phyloP scores from a whole-genome alignment of 495 filamentous ascomycete species.

The Aspergillus bridgeri region DNA sequence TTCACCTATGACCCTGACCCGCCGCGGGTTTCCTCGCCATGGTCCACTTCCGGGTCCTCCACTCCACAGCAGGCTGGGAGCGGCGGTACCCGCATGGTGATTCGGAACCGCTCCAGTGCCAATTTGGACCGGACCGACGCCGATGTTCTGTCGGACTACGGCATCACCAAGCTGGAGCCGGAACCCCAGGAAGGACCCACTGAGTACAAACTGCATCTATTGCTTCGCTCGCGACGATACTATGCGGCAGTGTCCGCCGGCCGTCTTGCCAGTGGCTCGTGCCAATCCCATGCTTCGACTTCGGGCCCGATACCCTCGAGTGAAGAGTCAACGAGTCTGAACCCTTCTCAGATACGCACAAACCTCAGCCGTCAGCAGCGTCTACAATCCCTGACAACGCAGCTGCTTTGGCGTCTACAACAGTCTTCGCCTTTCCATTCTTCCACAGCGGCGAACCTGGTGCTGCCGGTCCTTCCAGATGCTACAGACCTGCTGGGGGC shows the following conservation, averaged over 20 bases:
- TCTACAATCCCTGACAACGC: conserved; percentile 87
- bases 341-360: conserved; percentile 29
- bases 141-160: conserved; percentile 60
- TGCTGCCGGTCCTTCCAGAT: conserved; percentile 70
- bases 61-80: conserved; percentile 31
- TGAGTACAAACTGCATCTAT: conserved; percentile 95
- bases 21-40: conserved; percentile 83
- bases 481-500: conserved; percentile 50
- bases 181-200: conserved; percentile 93
- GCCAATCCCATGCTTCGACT: conserved; percentile 46
- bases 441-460: conserved; percentile 64
- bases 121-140: conserved; percentile 35
- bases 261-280: conserved; percentile 55
- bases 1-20: conserved; percentile 93
- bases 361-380: conserved; percentile 67
- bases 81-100: conserved; percentile 21
- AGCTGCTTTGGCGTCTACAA: conserved; percentile 90
- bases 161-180: conserved; percentile 73
- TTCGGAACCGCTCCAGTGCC: conserved; percentile 26
- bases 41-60: conserved; percentile 57
- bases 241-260: conserved; percentile 64
- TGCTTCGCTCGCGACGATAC: conserved; percentile 71
- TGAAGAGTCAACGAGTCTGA: conserved; percentile 24
- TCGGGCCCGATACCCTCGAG: conserved; percentile 22
- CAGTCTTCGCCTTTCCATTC: conserved; percentile 90